Evolutionary conservation across 768 basidiomycete genomes (phyloP), one percentile per base, ranked within the genome.

Genomic region (Mycena amicta): DNA sequence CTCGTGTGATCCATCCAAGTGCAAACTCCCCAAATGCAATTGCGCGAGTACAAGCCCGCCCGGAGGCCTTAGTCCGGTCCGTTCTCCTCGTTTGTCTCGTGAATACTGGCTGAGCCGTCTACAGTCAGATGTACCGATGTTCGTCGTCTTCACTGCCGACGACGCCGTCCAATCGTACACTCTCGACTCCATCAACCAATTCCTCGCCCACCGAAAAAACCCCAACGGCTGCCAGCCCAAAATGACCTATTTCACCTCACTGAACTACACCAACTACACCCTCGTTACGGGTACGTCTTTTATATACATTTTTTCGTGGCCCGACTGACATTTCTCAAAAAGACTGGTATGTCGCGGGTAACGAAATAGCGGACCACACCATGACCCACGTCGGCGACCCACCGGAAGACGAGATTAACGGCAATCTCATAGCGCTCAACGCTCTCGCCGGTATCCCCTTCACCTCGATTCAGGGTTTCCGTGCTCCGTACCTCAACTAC

Each of bases 361-460:
- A 92, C 69, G 90, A 93, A 69, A 91, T 93, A 62, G 88, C 87
- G 28, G 88, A 89, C 72, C 86, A 88, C 63, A 90, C 86, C 26
- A 92, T 93, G 87, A 90, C 89, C 5, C 90, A 93, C 71, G 83
- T 89, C 55, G 88, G 85, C 29, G 67, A 75, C 25, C 87, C 87
- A 5, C 76, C 84, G 0, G 64, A 78, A 5, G 83, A 83, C 30
- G 88, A 93, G 70, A 83, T 92, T 61, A 82, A 89, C 65, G 90
- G 90, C 57, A 92, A 91, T 70, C 78, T 93, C 27, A 85, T 89
- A 56, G 88, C 89, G 12, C 79, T 92, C 51, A 92, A 93, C 68
- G 80, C 89, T 3, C 83, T 92, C 40, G 85, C 87, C 28, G 90
- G 90, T 16, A 90, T 92, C 59, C 90, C 90, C 0, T 70, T 91